phyloP scores from a whole-genome alignment of 345 rosid species.

The Ceriops decandra region DNA sequence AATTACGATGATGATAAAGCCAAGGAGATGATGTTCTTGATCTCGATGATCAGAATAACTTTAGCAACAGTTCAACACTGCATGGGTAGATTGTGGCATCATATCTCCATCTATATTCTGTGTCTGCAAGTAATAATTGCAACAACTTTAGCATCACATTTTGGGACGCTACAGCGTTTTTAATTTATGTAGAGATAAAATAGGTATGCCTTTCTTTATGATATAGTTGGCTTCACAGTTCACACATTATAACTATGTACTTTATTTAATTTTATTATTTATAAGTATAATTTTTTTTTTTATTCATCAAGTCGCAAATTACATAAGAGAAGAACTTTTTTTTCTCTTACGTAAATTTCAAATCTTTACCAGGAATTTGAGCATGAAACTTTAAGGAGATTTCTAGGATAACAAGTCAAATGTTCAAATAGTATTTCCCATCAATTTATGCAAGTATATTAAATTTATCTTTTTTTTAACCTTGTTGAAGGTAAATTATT shows the following conservation, averaged over 20 bases:
- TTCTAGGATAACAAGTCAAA: too few relatives aligned
- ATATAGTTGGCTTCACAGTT: slow-evolving; percentile 2
- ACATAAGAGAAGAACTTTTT: too few relatives aligned
- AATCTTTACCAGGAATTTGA: too few relatives aligned
- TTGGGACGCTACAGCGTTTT: background rate
- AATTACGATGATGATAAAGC: background rate
- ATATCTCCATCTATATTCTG: background rate
- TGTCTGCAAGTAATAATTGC: slow-evolving; percentile 7
- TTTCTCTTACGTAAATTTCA: too few relatives aligned
- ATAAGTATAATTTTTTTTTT: too few relatives aligned
- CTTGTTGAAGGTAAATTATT: too few relatives aligned
- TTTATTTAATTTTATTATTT: background rate
- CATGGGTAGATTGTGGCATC: slow-evolving; percentile 6
- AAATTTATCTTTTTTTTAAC: too few relatives aligned
- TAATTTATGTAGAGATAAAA: slow-evolving; percentile 2
- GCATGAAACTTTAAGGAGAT: too few relatives aligned
- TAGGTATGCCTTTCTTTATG: background rate
- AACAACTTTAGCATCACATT: slow-evolving; percentile 1
- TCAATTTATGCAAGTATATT: too few relatives aligned
- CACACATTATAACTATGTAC: background rate
- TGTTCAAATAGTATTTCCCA: too few relatives aligned
- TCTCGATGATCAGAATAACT: slow-evolving; percentile 5
- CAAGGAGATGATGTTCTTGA: background rate
- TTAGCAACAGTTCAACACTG: background rate
- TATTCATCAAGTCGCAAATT: too few relatives aligned